A percentile compares a stretch with the other conserved stretches of the same genome.
Evolutionary conservation across 2,329 filamentous ascomycete species (phyloP).

Genomic region (Raffaelea albimanens): DNA sequence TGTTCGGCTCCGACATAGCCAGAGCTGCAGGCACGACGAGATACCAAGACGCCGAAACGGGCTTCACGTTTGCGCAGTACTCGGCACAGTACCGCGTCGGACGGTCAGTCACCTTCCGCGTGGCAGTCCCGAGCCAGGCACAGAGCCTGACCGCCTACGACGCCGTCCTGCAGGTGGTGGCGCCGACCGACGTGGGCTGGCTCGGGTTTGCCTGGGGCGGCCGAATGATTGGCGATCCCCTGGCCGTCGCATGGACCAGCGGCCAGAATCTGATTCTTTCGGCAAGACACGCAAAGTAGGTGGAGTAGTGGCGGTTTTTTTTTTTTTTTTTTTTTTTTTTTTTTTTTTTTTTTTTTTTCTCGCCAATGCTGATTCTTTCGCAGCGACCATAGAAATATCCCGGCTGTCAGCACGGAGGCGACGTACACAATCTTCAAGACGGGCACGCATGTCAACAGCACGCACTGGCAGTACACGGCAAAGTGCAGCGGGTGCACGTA

Average conservation of each 20-base stretch:
- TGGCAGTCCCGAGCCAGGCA: conserved; percentile 9
- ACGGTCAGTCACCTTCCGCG: conserved; percentile 7
- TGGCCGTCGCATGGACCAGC: conserved; percentile 13
- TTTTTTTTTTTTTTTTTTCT: neutral
- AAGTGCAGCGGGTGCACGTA: conserved; percentile 29
- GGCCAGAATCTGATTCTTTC: conserved; percentile 7
- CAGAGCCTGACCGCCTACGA: conserved; percentile 13
- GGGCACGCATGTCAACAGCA: conserved; percentile 28
- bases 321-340: neutral
- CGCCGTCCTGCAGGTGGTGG: conserved; percentile 14
- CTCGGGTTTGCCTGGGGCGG: conserved; percentile 15
- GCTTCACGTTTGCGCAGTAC: conserved; percentile 13
- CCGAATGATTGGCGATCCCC: conserved; percentile 12
- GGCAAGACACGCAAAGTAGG: conserved; percentile 9
- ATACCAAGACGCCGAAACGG: conserved; percentile 19
- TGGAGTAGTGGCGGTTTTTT: conserved; percentile 4
- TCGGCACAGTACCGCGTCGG: conserved; percentile 4
- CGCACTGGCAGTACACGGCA: conserved; percentile 30
- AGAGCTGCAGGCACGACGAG: conserved; percentile 2
- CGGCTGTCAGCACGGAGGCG: conserved; percentile 18
- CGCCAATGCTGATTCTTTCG: neutral
- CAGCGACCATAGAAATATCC: conserved; percentile 4
- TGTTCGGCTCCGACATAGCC: too few relatives aligned
- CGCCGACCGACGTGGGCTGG: conserved; percentile 12
- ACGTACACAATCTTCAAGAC: conserved; percentile 22